Conservation (phyloP, 2,329 filamentous ascomycete species). For the Fusarium incarnatum region DNA sequence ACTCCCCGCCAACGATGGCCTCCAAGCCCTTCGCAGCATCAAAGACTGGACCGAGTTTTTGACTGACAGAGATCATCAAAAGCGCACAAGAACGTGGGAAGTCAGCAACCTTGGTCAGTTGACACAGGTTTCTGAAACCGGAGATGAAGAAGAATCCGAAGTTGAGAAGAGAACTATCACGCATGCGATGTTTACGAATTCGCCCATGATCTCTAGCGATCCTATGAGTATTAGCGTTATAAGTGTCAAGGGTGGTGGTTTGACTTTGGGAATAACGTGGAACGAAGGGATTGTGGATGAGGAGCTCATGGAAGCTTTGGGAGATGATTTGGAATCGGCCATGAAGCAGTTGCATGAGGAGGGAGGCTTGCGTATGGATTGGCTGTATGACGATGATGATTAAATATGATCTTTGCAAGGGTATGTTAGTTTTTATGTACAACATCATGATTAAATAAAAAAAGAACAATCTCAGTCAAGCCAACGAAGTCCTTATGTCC, state of each 20-base stretch:
- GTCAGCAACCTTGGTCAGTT: constrained; percentile 63
- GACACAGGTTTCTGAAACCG: not conserved
- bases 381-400: not conserved
- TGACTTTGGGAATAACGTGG: constrained; percentile 62
- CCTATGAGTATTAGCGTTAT: constrained; percentile 60
- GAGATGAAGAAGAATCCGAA: not conserved
- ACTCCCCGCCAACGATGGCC: constrained; percentile 58
- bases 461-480: not conserved
- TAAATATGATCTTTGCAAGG: not conserved
- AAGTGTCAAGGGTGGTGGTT: constrained; percentile 55
- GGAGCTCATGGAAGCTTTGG: constrained; percentile 53
- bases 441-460: not conserved
- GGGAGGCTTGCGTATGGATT: constrained; percentile 26
- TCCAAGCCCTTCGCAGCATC: constrained; percentile 57
- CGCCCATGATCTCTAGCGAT: constrained; percentile 57
- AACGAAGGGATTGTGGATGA: constrained; percentile 58
- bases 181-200: constrained; percentile 63
- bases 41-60: constrained; percentile 59
- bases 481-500: not conserved
- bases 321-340: constrained; percentile 50
- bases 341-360: constrained; percentile 38
- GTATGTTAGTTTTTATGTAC: not conserved
- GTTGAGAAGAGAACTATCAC: constrained; percentile 52
- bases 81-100: constrained; percentile 60
- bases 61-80: constrained; percentile 55